phyloP scores from a whole-genome alignment of 352 stramenopile genomes.

The Pythium sukuiense region DNA sequence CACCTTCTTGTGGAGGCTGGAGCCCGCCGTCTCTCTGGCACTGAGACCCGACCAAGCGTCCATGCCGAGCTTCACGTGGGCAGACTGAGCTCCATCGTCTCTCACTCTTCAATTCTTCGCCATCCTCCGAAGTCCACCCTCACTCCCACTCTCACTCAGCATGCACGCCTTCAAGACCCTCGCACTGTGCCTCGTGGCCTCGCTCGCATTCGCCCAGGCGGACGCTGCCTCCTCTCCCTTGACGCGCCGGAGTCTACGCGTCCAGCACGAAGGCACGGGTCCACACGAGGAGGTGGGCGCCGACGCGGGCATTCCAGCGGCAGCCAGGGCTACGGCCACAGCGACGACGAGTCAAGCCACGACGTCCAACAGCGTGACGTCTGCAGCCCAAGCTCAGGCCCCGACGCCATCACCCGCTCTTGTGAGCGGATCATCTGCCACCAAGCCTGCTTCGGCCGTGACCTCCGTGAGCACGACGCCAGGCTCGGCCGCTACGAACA shows the following conservation, averaged over 20 bases:
- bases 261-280: constrained; percentile 2
- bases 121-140: neutral
- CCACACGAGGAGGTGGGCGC: neutral
- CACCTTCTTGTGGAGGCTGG: neutral
- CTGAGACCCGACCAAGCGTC: no score
- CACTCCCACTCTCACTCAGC: neutral
- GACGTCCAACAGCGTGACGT: neutral
- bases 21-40: neutral
- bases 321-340: neutral
- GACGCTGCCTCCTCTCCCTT: neutral
- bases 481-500: constrained; percentile 5
- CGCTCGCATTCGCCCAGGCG: neutral
- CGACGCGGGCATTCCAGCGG: neutral
- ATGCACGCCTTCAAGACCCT: neutral
- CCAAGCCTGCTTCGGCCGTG: constrained; percentile 1
- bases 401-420: neutral
- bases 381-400: neutral
- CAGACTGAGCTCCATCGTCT: no score
- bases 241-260: neutral
- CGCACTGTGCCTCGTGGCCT: neutral
- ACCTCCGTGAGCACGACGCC: neutral
- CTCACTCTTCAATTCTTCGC: neutral
- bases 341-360: neutral
- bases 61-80: no score
- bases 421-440: neutral